Conservation (phyloP, 352 stramenopile species). For the Phytopythium aichiense region DNA sequence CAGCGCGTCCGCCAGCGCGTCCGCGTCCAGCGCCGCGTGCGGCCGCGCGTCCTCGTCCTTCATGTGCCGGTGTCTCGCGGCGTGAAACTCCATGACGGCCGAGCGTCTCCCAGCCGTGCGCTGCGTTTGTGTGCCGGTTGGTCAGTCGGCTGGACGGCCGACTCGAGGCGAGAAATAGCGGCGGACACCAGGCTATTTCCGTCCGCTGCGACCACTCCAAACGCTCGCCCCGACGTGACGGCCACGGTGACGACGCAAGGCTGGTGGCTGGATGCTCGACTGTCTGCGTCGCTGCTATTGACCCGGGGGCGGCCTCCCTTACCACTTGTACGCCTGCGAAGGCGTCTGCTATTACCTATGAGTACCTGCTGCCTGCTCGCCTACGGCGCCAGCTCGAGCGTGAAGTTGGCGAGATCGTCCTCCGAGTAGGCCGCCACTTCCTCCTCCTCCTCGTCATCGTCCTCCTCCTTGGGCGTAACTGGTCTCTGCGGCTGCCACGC, state of each 20-base stretch:
- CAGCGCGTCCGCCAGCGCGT: constrained; percentile 7
- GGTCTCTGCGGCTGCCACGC: constrained; percentile 9
- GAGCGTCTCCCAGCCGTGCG: not conserved
- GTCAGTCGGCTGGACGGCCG: not conserved
- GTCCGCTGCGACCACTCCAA: no score
- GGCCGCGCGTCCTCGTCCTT: not conserved
- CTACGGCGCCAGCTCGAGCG: constrained; percentile 40
- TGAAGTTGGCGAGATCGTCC: constrained; percentile 78
- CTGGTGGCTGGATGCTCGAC: not conserved
- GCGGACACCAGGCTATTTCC: no score
- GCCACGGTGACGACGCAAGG: not conserved
- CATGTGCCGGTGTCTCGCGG: not conserved
- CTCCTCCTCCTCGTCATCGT: constrained; percentile 34
- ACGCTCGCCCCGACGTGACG: not conserved
- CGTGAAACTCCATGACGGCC: not conserved
- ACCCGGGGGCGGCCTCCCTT: not conserved
- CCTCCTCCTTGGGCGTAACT: constrained; percentile 13
- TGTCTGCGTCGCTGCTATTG: not conserved
- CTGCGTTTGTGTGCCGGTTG: not conserved
- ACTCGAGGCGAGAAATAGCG: no score
- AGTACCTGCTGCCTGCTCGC: not conserved
- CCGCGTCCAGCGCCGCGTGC: not conserved
- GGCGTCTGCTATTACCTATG: constrained; percentile 3
- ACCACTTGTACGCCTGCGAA: not conserved
- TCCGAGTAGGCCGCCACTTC: constrained; percentile 34